These are phyloP conservation scores for Cokeromyces recurvatus DNA, from an alignment of 371 early-diverging fungal species.

Conservation along the genomic window DNA sequence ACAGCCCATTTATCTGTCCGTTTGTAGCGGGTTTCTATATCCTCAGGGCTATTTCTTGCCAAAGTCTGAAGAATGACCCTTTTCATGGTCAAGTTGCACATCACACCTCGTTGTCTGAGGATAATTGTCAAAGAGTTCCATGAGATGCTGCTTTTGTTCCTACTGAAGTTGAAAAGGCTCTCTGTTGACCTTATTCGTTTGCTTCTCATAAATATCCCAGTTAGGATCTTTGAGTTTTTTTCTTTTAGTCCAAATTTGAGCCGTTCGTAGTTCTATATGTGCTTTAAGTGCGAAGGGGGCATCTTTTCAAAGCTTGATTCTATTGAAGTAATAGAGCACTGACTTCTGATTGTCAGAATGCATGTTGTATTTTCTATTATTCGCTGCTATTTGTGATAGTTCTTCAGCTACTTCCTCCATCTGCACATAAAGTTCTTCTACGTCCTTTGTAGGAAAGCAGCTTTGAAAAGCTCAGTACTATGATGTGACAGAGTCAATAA, in stretches of 20 bases:
- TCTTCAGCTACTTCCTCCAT: background rate
- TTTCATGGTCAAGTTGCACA: slow-evolving; percentile 11
- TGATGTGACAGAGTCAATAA: slow-evolving; percentile 1
- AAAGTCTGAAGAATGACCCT: background rate
- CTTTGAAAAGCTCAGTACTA: slow-evolving; percentile 1
- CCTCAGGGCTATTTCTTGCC: slow-evolving; percentile 3
- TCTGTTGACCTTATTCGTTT: slow-evolving; percentile 9
- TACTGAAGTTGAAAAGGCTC: slow-evolving; percentile 5
- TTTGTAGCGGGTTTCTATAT: background rate
- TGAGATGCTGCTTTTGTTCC: slow-evolving; percentile 9
- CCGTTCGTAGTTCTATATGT: slow-evolving; percentile 2
- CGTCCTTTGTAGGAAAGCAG: slow-evolving; percentile 5
- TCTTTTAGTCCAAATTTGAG: slow-evolving; percentile 9
- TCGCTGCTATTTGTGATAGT: background rate
- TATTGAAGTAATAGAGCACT: background rate
- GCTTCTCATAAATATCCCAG: slow-evolving; percentile 14
- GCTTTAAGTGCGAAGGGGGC: background rate
- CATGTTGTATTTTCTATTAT: background rate
- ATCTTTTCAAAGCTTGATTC: slow-evolving; percentile 2
- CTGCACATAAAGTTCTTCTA: background rate
- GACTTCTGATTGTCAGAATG: slow-evolving; percentile 1
- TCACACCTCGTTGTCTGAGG: slow-evolving; percentile 6
- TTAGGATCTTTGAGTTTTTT: slow-evolving; percentile 10
- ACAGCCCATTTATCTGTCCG: slow-evolving; percentile 3
- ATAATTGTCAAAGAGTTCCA: slow-evolving; percentile 5